Conservation (phyloP, 2,329 filamentous ascomycete genomes). For the Bipolaris sorokiniana region DNA sequence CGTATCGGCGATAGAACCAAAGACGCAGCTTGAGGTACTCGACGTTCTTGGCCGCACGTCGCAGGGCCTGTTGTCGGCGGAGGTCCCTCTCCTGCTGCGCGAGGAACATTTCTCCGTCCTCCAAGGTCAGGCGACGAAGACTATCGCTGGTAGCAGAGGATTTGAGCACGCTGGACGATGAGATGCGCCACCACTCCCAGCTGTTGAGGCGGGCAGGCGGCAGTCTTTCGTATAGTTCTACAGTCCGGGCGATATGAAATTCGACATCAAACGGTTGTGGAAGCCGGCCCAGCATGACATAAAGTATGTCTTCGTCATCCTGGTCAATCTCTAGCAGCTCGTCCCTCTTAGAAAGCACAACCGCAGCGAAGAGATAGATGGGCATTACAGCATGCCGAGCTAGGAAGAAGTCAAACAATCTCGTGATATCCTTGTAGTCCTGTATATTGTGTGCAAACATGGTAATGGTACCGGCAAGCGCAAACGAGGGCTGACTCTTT, state of each 20-base stretch:
- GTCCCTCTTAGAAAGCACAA: constrained; percentile 74
- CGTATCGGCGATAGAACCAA: constrained; percentile 71
- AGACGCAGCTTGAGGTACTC: constrained; percentile 51
- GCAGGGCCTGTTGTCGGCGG: constrained; percentile 63
- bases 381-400: constrained; percentile 86
- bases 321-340: constrained; percentile 84
- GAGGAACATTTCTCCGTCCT: constrained; percentile 73
- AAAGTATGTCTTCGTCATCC: constrained; percentile 84
- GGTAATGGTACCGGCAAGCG: constrained; percentile 88
- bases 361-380: constrained; percentile 84
- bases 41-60: constrained; percentile 48
- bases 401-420: constrained; percentile 90
- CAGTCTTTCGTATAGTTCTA: constrained; percentile 65
- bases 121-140: constrained; percentile 63
- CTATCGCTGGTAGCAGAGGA: constrained; percentile 67
- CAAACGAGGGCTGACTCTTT: constrained; percentile 84
- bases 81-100: constrained; percentile 74
- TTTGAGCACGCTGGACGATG: constrained; percentile 80
- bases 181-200: constrained; percentile 73
- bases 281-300: constrained; percentile 84
- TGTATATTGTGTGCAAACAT: constrained; percentile 97
- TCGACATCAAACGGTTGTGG: constrained; percentile 84
- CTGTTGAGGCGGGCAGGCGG: constrained; percentile 74
- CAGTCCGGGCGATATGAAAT: constrained; percentile 70
- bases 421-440: constrained; percentile 83